phyloP scores from a whole-genome alignment of 345 rosid genomes.

The Ailanthus altissimus region DNA sequence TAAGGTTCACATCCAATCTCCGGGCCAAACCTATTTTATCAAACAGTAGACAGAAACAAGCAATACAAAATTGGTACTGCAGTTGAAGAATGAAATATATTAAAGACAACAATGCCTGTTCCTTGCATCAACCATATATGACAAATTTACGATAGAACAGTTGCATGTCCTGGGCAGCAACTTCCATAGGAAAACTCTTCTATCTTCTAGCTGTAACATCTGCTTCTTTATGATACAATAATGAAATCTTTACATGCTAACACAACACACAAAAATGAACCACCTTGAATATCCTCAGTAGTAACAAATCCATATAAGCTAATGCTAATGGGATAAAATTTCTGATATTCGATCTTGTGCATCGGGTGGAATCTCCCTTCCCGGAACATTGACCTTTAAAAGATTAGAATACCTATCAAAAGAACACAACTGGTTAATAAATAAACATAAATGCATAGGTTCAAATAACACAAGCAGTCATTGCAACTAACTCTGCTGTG shows the following conservation, averaged over 20 bases:
- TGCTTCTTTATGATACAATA: not conserved
- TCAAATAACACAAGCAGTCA: not conserved
- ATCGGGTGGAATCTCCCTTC: constrained; percentile 84
- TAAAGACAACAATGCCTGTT: not conserved
- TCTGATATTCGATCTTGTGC: constrained; percentile 68
- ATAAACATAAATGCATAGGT: not conserved
- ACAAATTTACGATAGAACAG: not conserved
- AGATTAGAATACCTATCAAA: constrained; percentile 73
- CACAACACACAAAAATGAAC: not conserved
- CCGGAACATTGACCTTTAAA: constrained; percentile 74
- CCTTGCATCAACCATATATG: not conserved
- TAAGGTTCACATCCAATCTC: not conserved
- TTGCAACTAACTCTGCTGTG: constrained; percentile 60
- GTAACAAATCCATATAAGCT: not conserved
- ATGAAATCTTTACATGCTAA: constrained; percentile 14
- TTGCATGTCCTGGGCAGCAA: not conserved
- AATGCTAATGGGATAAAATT: constrained; percentile 53
- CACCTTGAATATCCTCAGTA: not conserved
- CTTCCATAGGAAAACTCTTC: constrained; percentile 10
- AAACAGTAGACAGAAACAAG: not conserved
- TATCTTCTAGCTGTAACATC: not conserved
- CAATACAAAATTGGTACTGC: constrained; percentile 28
- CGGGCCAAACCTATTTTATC: constrained; percentile 6
- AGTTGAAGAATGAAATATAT: constrained; percentile 18
- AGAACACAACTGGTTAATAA: not conserved